A percentile compares a stretch with the other conserved stretches of the same genome.
Conservation (phyloP, 257 asterid species). For the Misopates orontium region DNA sequence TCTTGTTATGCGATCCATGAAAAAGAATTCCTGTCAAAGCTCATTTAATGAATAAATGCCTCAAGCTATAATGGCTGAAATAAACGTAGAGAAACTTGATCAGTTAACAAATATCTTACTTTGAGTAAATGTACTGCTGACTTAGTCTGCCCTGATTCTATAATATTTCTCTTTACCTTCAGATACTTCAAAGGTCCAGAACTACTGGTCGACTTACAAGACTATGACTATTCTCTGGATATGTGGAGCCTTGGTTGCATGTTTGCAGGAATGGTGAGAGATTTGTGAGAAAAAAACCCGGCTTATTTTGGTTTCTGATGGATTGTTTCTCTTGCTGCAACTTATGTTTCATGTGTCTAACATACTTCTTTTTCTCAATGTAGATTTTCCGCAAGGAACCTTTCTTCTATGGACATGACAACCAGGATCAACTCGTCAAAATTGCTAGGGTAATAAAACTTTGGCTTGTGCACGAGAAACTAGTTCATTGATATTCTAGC, state of each 20-base stretch:
- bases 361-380: constrained; percentile 23
- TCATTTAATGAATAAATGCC: neutral
- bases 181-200: constrained; percentile 67
- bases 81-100: neutral
- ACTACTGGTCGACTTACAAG: constrained; percentile 81
- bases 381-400: constrained; percentile 98
- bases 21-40: neutral
- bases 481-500: constrained; percentile 1
- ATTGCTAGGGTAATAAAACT: constrained; percentile 71
- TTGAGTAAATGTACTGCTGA: too few relatives aligned
- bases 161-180: constrained; percentile 15
- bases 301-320: neutral
- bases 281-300: neutral
- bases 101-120: neutral
- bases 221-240: constrained; percentile 77
- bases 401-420: constrained; percentile 95
- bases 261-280: constrained; percentile 97
- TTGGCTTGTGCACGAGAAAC: neutral
- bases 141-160: constrained; percentile 13
- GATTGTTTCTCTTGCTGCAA: neutral
- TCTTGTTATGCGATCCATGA: neutral
- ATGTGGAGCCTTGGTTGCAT: constrained; percentile 92
- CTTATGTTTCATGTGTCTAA: neutral
- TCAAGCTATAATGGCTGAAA: neutral
- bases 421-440: constrained; percentile 97